Evolutionary conservation across 2,329 filamentous ascomycete species (phyloP).

Genomic region (Ophiosphaerella korrae): DNA sequence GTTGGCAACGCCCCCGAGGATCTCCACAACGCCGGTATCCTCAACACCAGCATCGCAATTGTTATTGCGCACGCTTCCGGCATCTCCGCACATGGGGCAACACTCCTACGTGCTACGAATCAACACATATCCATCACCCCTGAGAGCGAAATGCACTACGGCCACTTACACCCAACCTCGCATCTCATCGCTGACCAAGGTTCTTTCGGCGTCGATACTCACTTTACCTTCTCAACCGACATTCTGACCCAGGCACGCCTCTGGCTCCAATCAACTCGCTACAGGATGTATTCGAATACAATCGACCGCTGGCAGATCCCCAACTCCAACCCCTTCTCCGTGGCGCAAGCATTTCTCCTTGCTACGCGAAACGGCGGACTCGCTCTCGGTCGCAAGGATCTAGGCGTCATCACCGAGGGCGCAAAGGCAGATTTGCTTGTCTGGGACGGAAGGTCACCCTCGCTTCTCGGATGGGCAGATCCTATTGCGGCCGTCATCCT

Average conservation of each 20-base stretch:
- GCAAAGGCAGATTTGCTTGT: slow-evolving; percentile 62
- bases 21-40: slow-evolving; percentile 22
- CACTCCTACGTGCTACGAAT: slow-evolving; percentile 53
- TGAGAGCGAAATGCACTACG: slow-evolving; percentile 65
- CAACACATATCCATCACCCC: slow-evolving; percentile 63
- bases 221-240: slow-evolving; percentile 59
- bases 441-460: slow-evolving; percentile 57
- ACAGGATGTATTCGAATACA: slow-evolving; percentile 47
- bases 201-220: slow-evolving; percentile 60
- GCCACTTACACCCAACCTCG: slow-evolving; percentile 55
- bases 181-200: slow-evolving; percentile 57
- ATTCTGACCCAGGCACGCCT: slow-evolving; percentile 55
- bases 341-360: slow-evolving; percentile 61
- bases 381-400: slow-evolving; percentile 57
- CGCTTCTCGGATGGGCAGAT: slow-evolving; percentile 60
- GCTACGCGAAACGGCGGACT: slow-evolving; percentile 60
- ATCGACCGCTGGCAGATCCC: slow-evolving; percentile 53
- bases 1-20: slow-evolving; percentile 33
- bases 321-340: slow-evolving; percentile 57
- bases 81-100: slow-evolving; percentile 25
- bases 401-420: slow-evolving; percentile 56
- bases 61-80: slow-evolving; percentile 60
- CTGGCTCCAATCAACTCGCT: slow-evolving; percentile 57
- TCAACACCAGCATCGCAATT: slow-evolving; percentile 55
- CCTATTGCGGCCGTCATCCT: slow-evolving; percentile 63